phyloP scores from a whole-genome alignment of 2,329 filamentous ascomycete species.

The Tolypocladium inflatum region DNA sequence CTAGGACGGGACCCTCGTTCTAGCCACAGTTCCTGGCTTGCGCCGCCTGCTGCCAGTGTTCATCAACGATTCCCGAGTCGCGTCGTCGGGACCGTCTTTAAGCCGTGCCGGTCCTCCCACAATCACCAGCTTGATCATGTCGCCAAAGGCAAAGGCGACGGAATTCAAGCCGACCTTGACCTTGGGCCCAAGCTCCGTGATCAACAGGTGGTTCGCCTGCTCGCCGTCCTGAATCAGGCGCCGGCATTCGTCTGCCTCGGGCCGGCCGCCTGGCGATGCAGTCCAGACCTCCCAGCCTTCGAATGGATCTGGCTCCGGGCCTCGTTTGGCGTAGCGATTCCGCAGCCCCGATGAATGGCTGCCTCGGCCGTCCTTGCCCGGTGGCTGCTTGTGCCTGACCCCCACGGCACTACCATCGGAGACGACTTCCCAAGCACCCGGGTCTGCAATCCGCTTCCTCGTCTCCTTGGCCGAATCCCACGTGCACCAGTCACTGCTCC shows the following conservation, averaged over 20 bases:
- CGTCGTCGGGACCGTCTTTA: conserved; percentile 29
- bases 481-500: conserved; percentile 33
- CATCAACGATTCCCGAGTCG: conserved; percentile 18
- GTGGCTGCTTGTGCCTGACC: conserved; percentile 37
- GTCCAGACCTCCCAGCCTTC: conserved; percentile 48
- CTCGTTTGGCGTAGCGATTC: conserved; percentile 17
- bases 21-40: conserved; percentile 15
- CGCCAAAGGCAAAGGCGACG: conserved; percentile 62
- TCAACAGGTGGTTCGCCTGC: conserved; percentile 46
- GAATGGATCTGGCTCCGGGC: conserved; percentile 11
- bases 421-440: conserved; percentile 56
- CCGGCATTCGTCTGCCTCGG: conserved; percentile 33
- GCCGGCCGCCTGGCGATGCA: conserved; percentile 33
- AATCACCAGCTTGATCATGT: conserved; percentile 61
- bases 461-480: conserved; percentile 43
- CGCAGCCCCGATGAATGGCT: conserved; percentile 13
- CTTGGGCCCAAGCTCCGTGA: conserved; percentile 57
- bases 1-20: conserved; percentile 2
- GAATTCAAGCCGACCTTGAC: conserved; percentile 52
- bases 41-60: conserved; percentile 30
- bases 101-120: conserved; percentile 55
- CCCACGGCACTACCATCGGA: conserved; percentile 53
- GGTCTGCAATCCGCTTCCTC: conserved; percentile 46
- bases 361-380: conserved; percentile 6
- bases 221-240: conserved; percentile 32